These are phyloP conservation scores for Guadua angustifolia DNA, from an alignment of 176 grass and related monocot genomes.

Conservation along the genomic window DNA sequence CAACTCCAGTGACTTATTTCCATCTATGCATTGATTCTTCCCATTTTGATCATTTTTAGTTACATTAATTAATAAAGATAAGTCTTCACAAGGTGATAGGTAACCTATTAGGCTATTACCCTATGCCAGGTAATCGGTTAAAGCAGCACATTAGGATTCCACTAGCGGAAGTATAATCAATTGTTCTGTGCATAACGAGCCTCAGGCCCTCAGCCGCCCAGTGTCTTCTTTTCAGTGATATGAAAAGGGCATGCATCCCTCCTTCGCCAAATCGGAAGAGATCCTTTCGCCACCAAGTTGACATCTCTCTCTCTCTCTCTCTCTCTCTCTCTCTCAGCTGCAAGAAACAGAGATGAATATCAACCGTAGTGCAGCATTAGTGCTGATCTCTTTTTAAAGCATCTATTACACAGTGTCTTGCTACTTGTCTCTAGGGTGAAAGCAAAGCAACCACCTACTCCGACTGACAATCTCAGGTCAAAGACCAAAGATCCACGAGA, in stretches of 20 bases:
- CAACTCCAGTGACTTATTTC: no score
- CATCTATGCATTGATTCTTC: no score
- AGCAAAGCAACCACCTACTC: conserved; percentile 37
- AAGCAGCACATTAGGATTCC: neutral
- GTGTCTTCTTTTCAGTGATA: neutral
- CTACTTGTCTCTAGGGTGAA: conserved; percentile 5
- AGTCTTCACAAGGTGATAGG: neutral
- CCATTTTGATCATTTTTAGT: no score
- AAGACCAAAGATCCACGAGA: conserved; percentile 19
- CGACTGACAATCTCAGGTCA: conserved; percentile 12
- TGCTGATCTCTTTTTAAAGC: neutral
- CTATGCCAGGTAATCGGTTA: neutral
- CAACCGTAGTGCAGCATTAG: neutral
- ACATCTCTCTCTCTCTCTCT: neutral
- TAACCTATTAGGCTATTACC: neutral
- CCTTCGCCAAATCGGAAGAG: conserved; percentile 27
- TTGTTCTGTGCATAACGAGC: neutral
- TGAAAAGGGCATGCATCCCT: neutral
- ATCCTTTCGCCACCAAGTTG: neutral
- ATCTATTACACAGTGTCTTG: neutral
- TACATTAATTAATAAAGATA: neutral
- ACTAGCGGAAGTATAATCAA: neutral
- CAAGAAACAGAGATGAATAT: conserved; percentile 1
- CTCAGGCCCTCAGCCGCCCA: neutral
- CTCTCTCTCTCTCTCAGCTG: conserved; percentile 6